Evolutionary conservation across 2,329 filamentous ascomycete species (phyloP), one percentile per base, ranked within the genome.

Genomic region (Xylariaceae sp.): DNA sequence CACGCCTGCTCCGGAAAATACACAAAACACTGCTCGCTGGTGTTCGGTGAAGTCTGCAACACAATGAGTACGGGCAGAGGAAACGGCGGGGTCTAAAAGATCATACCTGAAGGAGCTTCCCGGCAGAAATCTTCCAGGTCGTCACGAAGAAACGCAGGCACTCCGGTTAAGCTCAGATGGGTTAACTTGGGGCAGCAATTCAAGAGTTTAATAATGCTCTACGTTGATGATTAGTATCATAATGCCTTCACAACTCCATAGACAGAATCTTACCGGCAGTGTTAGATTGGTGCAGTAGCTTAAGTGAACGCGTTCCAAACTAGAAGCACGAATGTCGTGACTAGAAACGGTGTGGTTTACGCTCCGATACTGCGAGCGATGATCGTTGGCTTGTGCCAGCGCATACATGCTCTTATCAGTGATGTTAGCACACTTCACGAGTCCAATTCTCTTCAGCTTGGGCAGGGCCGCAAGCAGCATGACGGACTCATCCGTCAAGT

Each of bases 21-120:
- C 95, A 70, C 95, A 99, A 72, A 99, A 99, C 6, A 98, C 92
- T 49, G 94, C 89, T 61, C 95, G 87, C 73, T 99, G 95, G 70
- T 97, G 92, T 43, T 94, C 90, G 16, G 93, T 98, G 72, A 99
- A 99, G 74, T 98, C 95, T 87, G 53, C 4, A 31, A 39, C 3
- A 14, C n/a, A 19, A 59, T 76, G 52, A 77, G 71, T 46, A 54
- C 36, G 17, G 48, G 21, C 41, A 7, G 17, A 51, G 9, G 16
- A 19, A 26, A 52, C 16, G 3, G 11, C 1, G n/a, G 7, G 9
- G 9, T 11, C 4, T 4, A 19, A 21, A 24, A 36, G 17, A 47
- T 12, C 79, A 64, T 79, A 89, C 87, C 87, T 58, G 83, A 76
- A 33, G 95, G 95, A 1, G 95, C 92, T 66, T 90, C 87, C 60